These are phyloP conservation scores for Claviceps pusilla DNA, from an alignment of 2,329 filamentous ascomycete genomes.

Conservation along the genomic window DNA sequence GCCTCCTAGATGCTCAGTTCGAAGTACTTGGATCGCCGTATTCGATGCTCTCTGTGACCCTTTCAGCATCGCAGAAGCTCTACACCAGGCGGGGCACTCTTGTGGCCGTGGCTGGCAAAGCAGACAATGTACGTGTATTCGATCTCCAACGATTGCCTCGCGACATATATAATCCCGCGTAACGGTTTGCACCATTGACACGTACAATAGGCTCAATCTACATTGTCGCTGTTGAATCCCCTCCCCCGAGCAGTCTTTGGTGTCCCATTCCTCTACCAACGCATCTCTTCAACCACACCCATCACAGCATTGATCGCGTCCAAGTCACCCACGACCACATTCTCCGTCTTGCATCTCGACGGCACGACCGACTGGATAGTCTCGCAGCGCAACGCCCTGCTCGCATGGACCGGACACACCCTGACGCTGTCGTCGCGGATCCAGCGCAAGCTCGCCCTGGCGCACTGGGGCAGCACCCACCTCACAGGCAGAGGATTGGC, in stretches of 20 bases:
- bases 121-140: slow-evolving; percentile 73
- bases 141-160: neutral
- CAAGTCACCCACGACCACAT: slow-evolving; percentile 72
- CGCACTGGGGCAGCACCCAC: slow-evolving; percentile 83
- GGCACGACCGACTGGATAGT: slow-evolving; percentile 93
- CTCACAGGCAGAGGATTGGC: slow-evolving; percentile 78
- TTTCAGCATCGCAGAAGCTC: slow-evolving; percentile 85
- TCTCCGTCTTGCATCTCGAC: slow-evolving; percentile 77
- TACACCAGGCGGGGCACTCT: slow-evolving; percentile 86
- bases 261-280: slow-evolving; percentile 89
- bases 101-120: slow-evolving; percentile 75
- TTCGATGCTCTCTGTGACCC: slow-evolving; percentile 81
- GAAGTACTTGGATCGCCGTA: slow-evolving; percentile 85
- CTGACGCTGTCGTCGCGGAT: slow-evolving; percentile 61
- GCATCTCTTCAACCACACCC: slow-evolving; percentile 73
- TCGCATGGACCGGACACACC: slow-evolving; percentile 95
- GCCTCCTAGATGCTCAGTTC: slow-evolving; percentile 69
- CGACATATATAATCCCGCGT: neutral
- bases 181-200: neutral
- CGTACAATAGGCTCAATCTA: slow-evolving; percentile 58
- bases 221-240: slow-evolving; percentile 73
- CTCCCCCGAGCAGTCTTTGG: slow-evolving; percentile 65
- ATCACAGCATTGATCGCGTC: slow-evolving; percentile 80
- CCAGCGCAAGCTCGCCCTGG: slow-evolving; percentile 58
- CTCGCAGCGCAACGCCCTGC: slow-evolving; percentile 67